Evolutionary conservation across 2,329 filamentous ascomycete species (phyloP).

Genomic region (Trichoderma endophyticum): DNA sequence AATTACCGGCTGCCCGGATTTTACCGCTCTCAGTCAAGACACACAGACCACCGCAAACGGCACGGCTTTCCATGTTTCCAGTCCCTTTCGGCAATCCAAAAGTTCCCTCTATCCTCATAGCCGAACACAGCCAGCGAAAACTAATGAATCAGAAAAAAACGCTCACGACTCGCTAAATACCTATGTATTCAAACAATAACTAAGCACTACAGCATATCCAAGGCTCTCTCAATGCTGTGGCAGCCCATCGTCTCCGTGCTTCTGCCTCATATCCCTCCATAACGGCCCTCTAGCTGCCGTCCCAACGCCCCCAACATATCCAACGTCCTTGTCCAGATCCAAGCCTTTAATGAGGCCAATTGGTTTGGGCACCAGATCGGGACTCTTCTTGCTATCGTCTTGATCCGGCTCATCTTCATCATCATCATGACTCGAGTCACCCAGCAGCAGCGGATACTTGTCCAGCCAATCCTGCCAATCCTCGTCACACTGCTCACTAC

Average conservation of each 20-base stretch:
- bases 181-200: too few relatives aligned
- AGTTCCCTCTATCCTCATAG: neutral
- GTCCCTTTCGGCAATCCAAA: neutral
- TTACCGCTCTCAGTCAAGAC: neutral
- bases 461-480: conserved; percentile 33
- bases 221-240: conserved; percentile 14
- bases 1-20: conserved; percentile 6
- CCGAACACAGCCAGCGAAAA: neutral
- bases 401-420: neutral
- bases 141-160: neutral
- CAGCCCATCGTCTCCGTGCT: neutral
- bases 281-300: conserved; percentile 14
- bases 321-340: conserved; percentile 24
- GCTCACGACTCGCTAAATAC: neutral
- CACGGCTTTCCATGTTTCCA: neutral
- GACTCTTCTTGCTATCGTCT: neutral
- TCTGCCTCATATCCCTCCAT: neutral
- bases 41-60: neutral
- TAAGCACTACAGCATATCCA: neutral
- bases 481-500: conserved; percentile 23
- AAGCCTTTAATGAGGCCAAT: conserved; percentile 23
- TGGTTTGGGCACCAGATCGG: conserved; percentile 22
- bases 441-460: conserved; percentile 22
- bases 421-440: neutral
- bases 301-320: conserved; percentile 30